Percentiles rank a stretch among this genome's conserved stretches.
phyloP scores from a whole-genome alignment of 176 grass and related monocot species.

The Leersia perrieri region DNA sequence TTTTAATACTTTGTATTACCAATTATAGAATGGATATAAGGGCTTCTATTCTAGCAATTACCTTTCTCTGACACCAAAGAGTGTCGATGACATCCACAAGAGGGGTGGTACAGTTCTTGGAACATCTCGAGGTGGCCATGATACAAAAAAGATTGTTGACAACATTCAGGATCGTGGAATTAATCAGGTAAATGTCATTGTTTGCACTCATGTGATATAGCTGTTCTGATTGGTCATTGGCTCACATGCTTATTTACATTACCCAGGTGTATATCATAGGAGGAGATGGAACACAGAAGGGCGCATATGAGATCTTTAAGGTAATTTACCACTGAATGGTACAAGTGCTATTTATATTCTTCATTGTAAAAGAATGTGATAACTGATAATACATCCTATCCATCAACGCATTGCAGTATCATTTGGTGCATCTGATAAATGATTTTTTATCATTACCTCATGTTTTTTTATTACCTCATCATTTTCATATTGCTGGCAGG shows the following conservation, averaged over 20 bases:
- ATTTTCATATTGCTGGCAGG: conserved; percentile 40
- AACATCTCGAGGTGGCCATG: conserved; percentile 94
- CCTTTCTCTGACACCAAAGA: conserved; percentile 77
- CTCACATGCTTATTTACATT: conserved; percentile 18
- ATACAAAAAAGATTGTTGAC: conserved; percentile 92
- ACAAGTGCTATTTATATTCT: neutral
- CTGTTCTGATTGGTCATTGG: conserved; percentile 1
- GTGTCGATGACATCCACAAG: conserved; percentile 97
- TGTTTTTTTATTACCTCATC: conserved; percentile 8
- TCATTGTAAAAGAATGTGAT: neutral
- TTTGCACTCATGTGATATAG: neutral
- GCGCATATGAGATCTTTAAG: conserved; percentile 85
- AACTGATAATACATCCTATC: neutral
- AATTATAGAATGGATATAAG: conserved; percentile 89
- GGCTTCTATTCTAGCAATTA: conserved; percentile 98
- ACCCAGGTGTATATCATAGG: conserved; percentile 80
- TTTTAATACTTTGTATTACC: neutral
- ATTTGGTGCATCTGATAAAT: neutral
- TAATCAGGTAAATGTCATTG: conserved; percentile 71
- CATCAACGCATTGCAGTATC: neutral
- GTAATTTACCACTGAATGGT: conserved; percentile 27
- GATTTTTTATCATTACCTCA: neutral
- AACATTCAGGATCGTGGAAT: conserved; percentile 96
- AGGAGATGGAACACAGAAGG: conserved; percentile 90
- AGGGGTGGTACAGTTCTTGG: conserved; percentile 88